These are phyloP conservation scores for Cordia subcordata DNA, from an alignment of 257 asterid genomes.

Conservation along the genomic window DNA sequence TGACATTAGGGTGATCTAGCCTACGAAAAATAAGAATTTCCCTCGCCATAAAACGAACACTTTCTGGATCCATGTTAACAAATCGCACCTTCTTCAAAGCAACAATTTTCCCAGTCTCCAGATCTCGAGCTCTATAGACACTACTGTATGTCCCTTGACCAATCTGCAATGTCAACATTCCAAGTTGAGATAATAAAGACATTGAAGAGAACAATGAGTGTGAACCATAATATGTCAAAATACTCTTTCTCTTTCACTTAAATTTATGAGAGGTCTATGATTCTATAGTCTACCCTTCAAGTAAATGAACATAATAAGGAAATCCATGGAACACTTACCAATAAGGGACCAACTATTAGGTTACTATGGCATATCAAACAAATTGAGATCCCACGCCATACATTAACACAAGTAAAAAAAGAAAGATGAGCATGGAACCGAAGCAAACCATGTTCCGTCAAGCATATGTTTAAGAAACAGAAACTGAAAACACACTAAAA, in stretches of 20 bases:
- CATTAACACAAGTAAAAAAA: no score
- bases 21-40: slow-evolving; percentile 84
- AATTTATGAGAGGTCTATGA: no score
- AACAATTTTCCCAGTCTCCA: slow-evolving; percentile 73
- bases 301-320: not conserved
- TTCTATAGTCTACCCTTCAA: no score
- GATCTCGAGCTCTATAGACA: slow-evolving; percentile 87
- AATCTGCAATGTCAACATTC: slow-evolving; percentile 42
- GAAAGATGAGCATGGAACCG: no score
- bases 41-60: slow-evolving; percentile 93
- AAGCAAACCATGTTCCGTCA: no score
- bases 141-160: slow-evolving; percentile 98
- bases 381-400: no score
- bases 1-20: slow-evolving; percentile 83
- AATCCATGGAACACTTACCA: no score
- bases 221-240: not conserved
- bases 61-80: slow-evolving; percentile 89
- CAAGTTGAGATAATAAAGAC: slow-evolving; percentile 11
- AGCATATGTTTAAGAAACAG: no score
- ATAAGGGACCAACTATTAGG: no score
- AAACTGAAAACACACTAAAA: not conserved
- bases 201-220: slow-evolving; percentile 1
- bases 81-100: slow-evolving; percentile 88
- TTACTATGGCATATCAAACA: no score
- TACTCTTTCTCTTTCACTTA: no score